phyloP scores from a whole-genome alignment of 495 filamentous ascomycete genomes.

The Emericellopsis terricola region DNA sequence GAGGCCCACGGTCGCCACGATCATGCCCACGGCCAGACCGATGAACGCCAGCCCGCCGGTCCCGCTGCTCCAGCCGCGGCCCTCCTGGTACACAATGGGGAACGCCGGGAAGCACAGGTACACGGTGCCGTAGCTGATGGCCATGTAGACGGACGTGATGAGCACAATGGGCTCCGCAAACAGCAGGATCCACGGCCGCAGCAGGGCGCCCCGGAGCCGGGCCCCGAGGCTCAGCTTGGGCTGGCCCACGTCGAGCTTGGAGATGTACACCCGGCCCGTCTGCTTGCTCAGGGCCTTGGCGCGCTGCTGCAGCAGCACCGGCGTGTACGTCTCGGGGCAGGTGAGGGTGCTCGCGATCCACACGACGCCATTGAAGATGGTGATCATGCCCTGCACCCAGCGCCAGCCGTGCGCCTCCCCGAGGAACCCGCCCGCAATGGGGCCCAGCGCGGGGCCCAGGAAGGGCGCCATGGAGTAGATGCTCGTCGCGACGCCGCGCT shows the following conservation, averaged over 20 bases:
- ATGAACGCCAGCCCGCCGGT: constrained; percentile 64
- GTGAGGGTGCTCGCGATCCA: constrained; percentile 43
- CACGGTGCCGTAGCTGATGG: constrained; percentile 66
- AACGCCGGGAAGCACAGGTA: constrained; percentile 88
- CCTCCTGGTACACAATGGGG: constrained; percentile 55
- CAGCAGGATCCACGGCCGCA: constrained; percentile 61
- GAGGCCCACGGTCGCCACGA: constrained; percentile 43
- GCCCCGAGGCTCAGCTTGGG: constrained; percentile 21
- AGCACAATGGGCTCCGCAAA: constrained; percentile 70
- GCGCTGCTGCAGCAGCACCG: constrained; percentile 50
- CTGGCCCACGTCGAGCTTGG: constrained; percentile 37
- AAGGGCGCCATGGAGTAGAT: constrained; percentile 52
- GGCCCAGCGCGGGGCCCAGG: constrained; percentile 43
- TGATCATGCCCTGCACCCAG: constrained; percentile 45
- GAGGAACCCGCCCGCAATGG: constrained; percentile 41
- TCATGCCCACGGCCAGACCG: constrained; percentile 66
- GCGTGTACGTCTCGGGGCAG: constrained; percentile 72
- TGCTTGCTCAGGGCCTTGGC: constrained; percentile 46
- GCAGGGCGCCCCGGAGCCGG: constrained; percentile 29
- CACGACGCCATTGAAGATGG: constrained; percentile 52
- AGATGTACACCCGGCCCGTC: constrained; percentile 44
- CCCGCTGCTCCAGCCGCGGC: constrained; percentile 54
- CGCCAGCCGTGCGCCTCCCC: constrained; percentile 41
- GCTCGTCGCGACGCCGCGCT: constrained; percentile 45
- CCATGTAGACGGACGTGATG: constrained; percentile 55